Evolutionary conservation across 768 basidiomycete species (phyloP).

Genomic region (Boletellus ananas): DNA sequence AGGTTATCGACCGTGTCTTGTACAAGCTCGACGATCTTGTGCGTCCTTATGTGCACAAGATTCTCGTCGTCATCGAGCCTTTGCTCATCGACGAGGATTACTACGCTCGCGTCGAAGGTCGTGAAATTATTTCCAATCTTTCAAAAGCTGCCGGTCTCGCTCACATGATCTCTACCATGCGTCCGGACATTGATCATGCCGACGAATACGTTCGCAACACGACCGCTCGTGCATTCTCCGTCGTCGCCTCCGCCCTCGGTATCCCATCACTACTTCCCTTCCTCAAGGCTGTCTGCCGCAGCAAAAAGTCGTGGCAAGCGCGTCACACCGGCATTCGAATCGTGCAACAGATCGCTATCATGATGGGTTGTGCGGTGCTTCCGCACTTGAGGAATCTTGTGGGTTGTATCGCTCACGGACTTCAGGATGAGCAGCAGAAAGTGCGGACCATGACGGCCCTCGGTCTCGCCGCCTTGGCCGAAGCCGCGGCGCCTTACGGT

Average conservation of each 20-base stretch:
- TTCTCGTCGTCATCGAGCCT: constrained; percentile 98
- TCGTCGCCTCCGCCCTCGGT: constrained; percentile 96
- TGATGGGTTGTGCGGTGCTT: constrained; percentile 99
- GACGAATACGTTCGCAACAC: constrained; percentile 99
- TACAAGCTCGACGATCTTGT: constrained; percentile 99
- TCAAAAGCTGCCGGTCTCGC: constrained; percentile 94
- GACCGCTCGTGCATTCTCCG: constrained; percentile 97
- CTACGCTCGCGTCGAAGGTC: constrained; percentile 94
- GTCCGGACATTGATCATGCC: constrained; percentile 98
- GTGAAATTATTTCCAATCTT: constrained; percentile 98
- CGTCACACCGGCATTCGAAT: constrained; percentile 99
- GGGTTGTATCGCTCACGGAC: constrained; percentile 85
- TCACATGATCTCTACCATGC: constrained; percentile 99
- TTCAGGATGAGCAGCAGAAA: constrained; percentile 77
- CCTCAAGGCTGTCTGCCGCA: constrained; percentile 96
- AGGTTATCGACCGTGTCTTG: constrained; percentile 97
- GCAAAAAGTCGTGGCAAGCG: constrained; percentile 99
- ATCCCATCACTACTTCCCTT: constrained; percentile 97
- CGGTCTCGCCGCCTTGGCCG: constrained; percentile 85
- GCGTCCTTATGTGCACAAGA: constrained; percentile 98
- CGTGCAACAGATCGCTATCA: constrained; percentile 98
- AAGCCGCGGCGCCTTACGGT: constrained; percentile 97
- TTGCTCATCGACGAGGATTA: constrained; percentile 98
- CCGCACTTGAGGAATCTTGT: constrained; percentile 97
- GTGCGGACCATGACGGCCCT: constrained; percentile 79